Conservation (phyloP, 192 early-diverging fungal species). For the Powellomyces hirtus region DNA sequence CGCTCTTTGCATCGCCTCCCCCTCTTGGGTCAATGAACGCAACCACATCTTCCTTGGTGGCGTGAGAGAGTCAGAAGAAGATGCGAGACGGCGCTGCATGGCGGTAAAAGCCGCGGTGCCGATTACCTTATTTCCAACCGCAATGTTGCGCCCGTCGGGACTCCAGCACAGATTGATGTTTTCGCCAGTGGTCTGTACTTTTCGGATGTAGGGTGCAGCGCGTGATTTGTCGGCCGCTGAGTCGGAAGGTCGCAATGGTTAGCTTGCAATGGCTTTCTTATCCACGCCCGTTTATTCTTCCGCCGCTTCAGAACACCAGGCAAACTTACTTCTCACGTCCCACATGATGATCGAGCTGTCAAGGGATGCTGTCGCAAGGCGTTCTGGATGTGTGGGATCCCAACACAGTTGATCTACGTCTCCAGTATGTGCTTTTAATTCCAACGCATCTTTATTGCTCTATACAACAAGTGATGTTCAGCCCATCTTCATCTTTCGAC, state of each 20-base stretch:
- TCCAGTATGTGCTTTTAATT: constrained; percentile 73
- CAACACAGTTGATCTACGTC: constrained; percentile 77
- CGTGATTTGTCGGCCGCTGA: constrained; percentile 39
- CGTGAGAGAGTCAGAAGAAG: not conserved
- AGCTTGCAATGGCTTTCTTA: not conserved
- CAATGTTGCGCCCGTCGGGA: constrained; percentile 71
- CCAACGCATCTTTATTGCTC: constrained; percentile 52
- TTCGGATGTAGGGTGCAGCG: constrained; percentile 48
- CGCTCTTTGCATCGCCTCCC: constrained; percentile 34
- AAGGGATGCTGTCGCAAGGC: constrained; percentile 70
- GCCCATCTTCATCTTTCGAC: not conserved
- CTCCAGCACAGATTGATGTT: constrained; percentile 87
- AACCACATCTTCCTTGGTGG: constrained; percentile 67
- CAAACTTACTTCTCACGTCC: constrained; percentile 67
- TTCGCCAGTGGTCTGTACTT: constrained; percentile 68
- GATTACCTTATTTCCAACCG: constrained; percentile 77
- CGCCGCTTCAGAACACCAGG: not conserved
- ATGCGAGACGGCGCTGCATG: not conserved
- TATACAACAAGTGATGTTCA: constrained; percentile 2
- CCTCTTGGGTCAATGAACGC: constrained; percentile 72
- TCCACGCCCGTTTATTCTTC: not conserved
- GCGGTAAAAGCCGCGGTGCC: not conserved
- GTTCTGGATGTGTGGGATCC: constrained; percentile 71
- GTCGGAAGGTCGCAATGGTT: too few species aligned
- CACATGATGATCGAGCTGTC: constrained; percentile 79